Base-by-base conservation (phyloP, 805 yeast genomes). In the Teunomyces lycoperdinae region DNA sequence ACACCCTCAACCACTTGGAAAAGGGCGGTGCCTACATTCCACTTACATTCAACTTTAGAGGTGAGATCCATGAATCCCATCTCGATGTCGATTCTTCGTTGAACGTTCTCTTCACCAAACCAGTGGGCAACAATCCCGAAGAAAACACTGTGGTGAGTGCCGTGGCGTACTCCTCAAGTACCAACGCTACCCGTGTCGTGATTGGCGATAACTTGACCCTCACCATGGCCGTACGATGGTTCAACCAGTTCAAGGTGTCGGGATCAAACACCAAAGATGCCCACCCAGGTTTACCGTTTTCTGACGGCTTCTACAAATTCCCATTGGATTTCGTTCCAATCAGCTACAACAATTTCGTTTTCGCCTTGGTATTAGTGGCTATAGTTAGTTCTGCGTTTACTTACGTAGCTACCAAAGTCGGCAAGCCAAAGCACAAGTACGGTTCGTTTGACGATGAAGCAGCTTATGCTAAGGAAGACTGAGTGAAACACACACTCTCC, bases 141-240 rank as follows among this genome's bases (percentile, higher is more conserved):
- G 66, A 61, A 47, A 67, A 71, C 48, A 58, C 79, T 4, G 65
- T 84, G 9, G 66, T 85, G 16, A 74, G 83, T 39, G 81, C 83
- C 2, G 63, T 78, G 31, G 85, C 81, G 2, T 84, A 79, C 68
- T 74, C 85, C 9, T 70, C 86, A 5, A 80, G 86, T n/a, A 72
- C 80, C 6, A 79, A 81, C 56, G 76, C 83, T 3, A 76, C 84
- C 1, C 73, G 86, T 50, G 74, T 77, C 33, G 81, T 83, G 14
- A 86, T 86, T 60, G 91, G 90, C 14, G 87, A 83, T 55, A 63
- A 67, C 26, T 67, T 86, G 47, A 75, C 85, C 8, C 60, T 86
- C 29, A 74, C 71, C 44, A 73, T 86, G 51, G 80, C 84, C 26
- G 76, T 80, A 14, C 71, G 79, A 48, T 86, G 92, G 92, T 57